Base-by-base conservation (phyloP, 2,329 filamentous ascomycete species). In the Annulohypoxylon truncatum region DNA sequence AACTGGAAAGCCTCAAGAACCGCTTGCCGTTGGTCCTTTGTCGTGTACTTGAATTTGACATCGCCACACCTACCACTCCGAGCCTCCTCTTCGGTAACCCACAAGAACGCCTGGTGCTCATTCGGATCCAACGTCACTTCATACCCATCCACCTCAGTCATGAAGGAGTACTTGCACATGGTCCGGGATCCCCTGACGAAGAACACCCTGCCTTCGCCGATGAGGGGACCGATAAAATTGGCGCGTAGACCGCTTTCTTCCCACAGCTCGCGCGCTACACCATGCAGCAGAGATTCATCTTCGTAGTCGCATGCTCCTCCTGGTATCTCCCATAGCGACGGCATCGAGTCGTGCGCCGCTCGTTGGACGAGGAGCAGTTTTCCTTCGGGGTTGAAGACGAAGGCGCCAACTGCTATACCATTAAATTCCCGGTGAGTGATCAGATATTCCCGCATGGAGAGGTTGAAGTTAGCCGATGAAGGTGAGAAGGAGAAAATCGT, bases 361-460 rank as follows among this genome's bases (percentile, higher is more conserved):
- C 79, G 79, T 67, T 81, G 80, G 4, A 82, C 66, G 1, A 82
- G 71, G n/a, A 82, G 76, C n/a, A 82, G 67, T 44, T 72, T 73
- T 68, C 47, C 64, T 6, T 57, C 64, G 8, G 60, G 26, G 54
- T 74, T 67, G 55, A 78, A 75, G 33, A 78, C 75, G 44, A 75
- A 72, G n/a, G 74, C 69, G 13, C 74, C 73, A 18, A 74, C 71
- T 13, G 68, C 73, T 48, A 77, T 60, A 3, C 71, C 73, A 4
- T 71, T 42, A 44, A 75, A 69, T 7, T 50, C 22, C 2, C 73
- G 68, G 33, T 68, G 52, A 10, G 64, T 46, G 9, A 68, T 56
- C 18, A 77, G 61, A 56, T 72, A 75, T n/a, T 63, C 57, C n/a
- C 26, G 55, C 47, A 73, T 28, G 2, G 75, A 35, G 13, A 70